These are phyloP conservation scores for Pleochaeta shiraiana DNA, from an alignment of 2,329 filamentous ascomycete species.

Conservation along the genomic window DNA sequence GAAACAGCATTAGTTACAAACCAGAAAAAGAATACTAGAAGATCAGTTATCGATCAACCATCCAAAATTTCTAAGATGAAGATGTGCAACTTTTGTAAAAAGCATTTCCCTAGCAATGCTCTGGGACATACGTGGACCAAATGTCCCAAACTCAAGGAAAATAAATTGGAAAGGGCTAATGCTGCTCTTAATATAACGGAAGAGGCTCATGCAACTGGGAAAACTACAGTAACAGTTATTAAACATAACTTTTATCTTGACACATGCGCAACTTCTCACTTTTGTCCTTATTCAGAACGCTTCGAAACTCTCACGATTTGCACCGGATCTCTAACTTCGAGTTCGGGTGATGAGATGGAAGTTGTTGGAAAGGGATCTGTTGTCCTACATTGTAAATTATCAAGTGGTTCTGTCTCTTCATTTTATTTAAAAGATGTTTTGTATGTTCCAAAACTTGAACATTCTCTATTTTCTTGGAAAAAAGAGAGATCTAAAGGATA, in stretches of 20 bases:
- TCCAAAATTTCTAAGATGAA: too few relatives aligned
- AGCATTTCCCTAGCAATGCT: background rate
- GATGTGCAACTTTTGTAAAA: too few relatives aligned
- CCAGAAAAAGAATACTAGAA: too few relatives aligned
- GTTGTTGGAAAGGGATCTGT: slow-evolving; percentile 1
- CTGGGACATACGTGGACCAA: background rate
- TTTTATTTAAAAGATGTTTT: background rate
- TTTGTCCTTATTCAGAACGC: background rate
- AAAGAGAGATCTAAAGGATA: background rate
- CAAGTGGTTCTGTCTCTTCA: background rate
- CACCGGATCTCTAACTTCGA: slow-evolving; percentile 1
- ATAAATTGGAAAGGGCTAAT: too few relatives aligned
- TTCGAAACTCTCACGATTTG: background rate
- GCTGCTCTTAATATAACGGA: too few relatives aligned
- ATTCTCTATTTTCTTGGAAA: background rate
- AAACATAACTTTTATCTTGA: too few relatives aligned
- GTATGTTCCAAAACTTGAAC: background rate
- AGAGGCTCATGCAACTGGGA: too few relatives aligned
- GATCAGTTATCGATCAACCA: too few relatives aligned
- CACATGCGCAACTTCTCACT: too few relatives aligned
- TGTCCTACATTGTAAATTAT: background rate
- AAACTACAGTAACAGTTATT: too few relatives aligned
- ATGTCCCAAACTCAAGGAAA: background rate
- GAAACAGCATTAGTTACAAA: too few relatives aligned
- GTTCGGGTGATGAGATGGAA: background rate